Percentiles rank a stretch among this genome's conserved stretches.
These are phyloP conservation scores for Leccinum sublutescens DNA, from an alignment of 768 basidiomycete genomes.

Conservation along the genomic window DNA sequence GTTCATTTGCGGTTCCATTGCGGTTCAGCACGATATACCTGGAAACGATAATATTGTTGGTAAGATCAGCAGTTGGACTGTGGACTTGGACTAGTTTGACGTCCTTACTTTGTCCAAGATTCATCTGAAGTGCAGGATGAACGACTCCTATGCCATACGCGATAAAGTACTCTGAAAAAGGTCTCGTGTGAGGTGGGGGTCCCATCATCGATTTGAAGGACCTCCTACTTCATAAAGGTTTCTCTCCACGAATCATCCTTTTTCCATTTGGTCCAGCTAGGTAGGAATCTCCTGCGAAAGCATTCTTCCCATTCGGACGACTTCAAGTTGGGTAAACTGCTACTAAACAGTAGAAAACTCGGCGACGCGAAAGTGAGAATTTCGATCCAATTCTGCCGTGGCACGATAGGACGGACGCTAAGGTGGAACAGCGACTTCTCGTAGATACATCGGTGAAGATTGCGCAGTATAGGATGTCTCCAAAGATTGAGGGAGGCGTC, in stretches of 20 bases:
- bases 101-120: slow-evolving; percentile 73
- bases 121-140: slow-evolving; percentile 77
- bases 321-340: slow-evolving; percentile 66
- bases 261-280: slow-evolving; percentile 73
- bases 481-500: slow-evolving; percentile 72
- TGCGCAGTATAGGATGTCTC: slow-evolving; percentile 66
- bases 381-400: slow-evolving; percentile 78
- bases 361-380: slow-evolving; percentile 63
- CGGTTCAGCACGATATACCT: slow-evolving; percentile 78
- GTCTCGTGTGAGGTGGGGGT: slow-evolving; percentile 12
- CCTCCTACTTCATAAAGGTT: slow-evolving; percentile 60
- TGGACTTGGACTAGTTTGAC: not conserved
- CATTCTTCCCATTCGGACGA: slow-evolving; percentile 73
- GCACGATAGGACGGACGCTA: slow-evolving; percentile 60
- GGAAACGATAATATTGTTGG: not conserved
- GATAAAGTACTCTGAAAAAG: slow-evolving; percentile 50
- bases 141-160: slow-evolving; percentile 66
- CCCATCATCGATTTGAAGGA: slow-evolving; percentile 3
- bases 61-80: not conserved
- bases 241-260: slow-evolving; percentile 63
- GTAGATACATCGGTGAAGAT: slow-evolving; percentile 46
- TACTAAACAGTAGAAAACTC: slow-evolving; percentile 62
- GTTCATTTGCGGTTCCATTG: slow-evolving; percentile 70
- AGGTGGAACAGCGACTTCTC: slow-evolving; percentile 55
- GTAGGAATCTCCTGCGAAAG: slow-evolving; percentile 68